Percentiles rank a stretch among this genome's conserved stretches.
phyloP scores from a whole-genome alignment of 176 grass and related monocot species.

The Aegilops bicornis region DNA sequence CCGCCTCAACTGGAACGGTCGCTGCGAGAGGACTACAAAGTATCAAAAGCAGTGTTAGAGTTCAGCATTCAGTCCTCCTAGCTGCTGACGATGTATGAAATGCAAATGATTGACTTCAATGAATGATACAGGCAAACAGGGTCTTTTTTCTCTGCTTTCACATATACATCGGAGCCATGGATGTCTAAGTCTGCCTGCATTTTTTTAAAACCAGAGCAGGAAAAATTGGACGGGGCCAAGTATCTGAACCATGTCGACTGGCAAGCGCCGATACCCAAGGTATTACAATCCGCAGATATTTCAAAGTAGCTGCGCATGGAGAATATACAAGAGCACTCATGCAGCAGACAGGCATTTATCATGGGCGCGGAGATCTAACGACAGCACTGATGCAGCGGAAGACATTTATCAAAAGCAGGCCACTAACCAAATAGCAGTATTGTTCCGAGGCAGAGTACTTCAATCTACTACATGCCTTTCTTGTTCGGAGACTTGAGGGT shows the following conservation, averaged over 20 bases:
- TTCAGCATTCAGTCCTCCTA: neutral
- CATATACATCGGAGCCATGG: neutral
- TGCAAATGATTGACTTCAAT: too few relatives aligned
- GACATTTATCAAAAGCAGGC: too few relatives aligned
- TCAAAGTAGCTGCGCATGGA: neutral
- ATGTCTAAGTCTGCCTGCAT: neutral
- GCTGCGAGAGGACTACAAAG: constrained; percentile 48
- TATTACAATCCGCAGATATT: neutral
- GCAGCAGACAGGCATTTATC: neutral
- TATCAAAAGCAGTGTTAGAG: neutral
- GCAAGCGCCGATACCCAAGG: neutral
- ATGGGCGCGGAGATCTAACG: too few relatives aligned
- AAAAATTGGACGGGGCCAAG: neutral
- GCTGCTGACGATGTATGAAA: neutral
- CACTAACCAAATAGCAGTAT: too few relatives aligned
- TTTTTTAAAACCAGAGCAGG: too few relatives aligned
- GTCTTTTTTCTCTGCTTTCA: neutral
- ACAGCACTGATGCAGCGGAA: too few relatives aligned
- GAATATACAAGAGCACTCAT: neutral
- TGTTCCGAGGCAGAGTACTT: too few relatives aligned
- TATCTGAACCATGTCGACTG: neutral
- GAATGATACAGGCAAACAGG: neutral
- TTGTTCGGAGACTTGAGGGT: too few relatives aligned
- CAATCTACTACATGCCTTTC: too few relatives aligned
- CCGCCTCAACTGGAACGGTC: constrained; percentile 68